Percentiles rank a stretch among this genome's conserved stretches.
These are phyloP conservation scores for Corinectria fuckeliana DNA, from an alignment of 2,329 filamentous ascomycete genomes.

Conservation along the genomic window DNA sequence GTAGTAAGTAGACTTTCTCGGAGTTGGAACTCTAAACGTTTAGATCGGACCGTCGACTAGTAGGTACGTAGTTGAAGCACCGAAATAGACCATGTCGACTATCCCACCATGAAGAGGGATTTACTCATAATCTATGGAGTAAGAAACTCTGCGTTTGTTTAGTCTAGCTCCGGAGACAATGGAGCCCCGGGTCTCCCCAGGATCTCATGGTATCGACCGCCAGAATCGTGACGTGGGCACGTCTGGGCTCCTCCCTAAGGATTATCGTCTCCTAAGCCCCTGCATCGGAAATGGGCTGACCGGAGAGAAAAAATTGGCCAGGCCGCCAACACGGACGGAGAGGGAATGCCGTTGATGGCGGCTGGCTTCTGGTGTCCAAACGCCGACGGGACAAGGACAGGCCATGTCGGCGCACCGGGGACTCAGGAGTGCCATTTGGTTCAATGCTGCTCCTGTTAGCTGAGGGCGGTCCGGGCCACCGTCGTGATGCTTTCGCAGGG, in stretches of 20 bases:
- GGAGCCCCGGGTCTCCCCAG: neutral
- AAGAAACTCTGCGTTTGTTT: too few species aligned
- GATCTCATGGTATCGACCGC: slow-evolving; percentile 2
- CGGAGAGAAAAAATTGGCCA: neutral
- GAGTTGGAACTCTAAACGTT: neutral
- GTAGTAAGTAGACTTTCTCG: neutral
- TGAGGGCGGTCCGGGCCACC: slow-evolving; percentile 1
- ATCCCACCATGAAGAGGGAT: neutral
- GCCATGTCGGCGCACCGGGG: too few species aligned
- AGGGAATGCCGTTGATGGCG: slow-evolving; percentile 8
- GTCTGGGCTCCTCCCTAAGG: slow-evolving; percentile 1
- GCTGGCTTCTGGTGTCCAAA: neutral
- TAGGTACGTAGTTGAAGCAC: too few species aligned
- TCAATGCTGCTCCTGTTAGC: neutral
- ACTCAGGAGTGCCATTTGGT: neutral
- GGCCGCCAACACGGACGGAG: slow-evolving; percentile 4
- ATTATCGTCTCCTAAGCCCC: neutral
- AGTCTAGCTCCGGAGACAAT: too few species aligned
- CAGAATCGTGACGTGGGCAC: slow-evolving; percentile 4
- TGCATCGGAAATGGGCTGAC: slow-evolving; percentile 19
- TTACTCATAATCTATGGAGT: neutral
- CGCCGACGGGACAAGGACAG: slow-evolving; percentile 7
- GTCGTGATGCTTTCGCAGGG: slow-evolving; percentile 8
- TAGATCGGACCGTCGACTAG: neutral
- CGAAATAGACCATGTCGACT: neutral